Evolutionary conservation across 495 filamentous ascomycete species (phyloP), one percentile per base, ranked within the genome.

Genomic region (Staphylotrichum longicolle): DNA sequence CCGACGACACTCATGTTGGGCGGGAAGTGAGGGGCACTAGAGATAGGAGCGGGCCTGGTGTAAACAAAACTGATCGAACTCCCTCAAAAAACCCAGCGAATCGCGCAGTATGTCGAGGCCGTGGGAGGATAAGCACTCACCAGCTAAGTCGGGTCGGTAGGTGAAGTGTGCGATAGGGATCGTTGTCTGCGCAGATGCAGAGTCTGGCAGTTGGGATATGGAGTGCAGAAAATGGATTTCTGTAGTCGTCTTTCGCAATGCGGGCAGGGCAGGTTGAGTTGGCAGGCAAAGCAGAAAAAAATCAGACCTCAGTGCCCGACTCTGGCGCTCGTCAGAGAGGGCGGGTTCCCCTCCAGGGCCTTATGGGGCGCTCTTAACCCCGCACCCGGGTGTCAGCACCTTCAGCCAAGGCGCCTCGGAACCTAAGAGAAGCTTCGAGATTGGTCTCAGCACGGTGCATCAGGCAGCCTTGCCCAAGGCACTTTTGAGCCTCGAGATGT

Each of bases 1-100:
- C 74, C 78, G 64, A 80, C 76, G 68, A 80, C 79, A 68, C 72
- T 76, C 79, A 82, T 82, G 65, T 70, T 82, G 75, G 60, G 61
- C 70, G 64, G 73, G 47, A 51, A 50, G 58, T 58, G 61, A 65
- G 62, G 62, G 67, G 67, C 54, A 63, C 63, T 70, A 51, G 50
- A 56, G 48, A 30, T 51, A 34, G 41, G n/a, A 51, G 42, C 33
- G 35, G 46, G 52, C 30, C 33, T 54, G 32, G 51, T 67, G 70
- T 74, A 72, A 74, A 70, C 70, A 70, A 65, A 64, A 59, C 42
- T 39, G 42, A 46, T 27, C 33, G 20, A 27, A 27, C 20, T 27
- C 0, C 20, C 20, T 27, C 20, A 27, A 27, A 27, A 27, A 27
- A 27, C 20, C 20, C 20, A 27, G 20, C 20, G 20, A 27, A 27